Evolutionary conservation across 805 yeast species (phyloP), one percentile per base, ranked within the genome.

Genomic region (Candida anglica): DNA sequence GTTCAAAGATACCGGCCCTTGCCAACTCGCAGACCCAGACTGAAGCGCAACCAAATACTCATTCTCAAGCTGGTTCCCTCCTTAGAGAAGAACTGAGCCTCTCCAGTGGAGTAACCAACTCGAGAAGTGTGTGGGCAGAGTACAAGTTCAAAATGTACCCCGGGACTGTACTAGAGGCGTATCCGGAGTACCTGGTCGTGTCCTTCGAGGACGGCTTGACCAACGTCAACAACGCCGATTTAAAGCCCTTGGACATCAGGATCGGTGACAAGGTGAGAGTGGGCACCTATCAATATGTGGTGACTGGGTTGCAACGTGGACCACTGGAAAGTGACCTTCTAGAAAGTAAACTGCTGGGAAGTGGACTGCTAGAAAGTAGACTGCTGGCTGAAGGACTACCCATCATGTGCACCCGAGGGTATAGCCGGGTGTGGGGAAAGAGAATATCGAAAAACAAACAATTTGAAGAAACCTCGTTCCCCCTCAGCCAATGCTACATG

Each of bases 341-440:
- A n/a, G n/a, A n/a, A n/a, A n/a, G n/a, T n/a, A n/a, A n/a, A n/a
- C n/a, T n/a, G n/a, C n/a, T n/a, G n/a, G n/a, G n/a, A n/a, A n/a
- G n/a, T n/a, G n/a, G n/a, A n/a, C n/a, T n/a, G n/a, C n/a, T n/a
- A n/a, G n/a, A n/a, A n/a, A n/a, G n/a, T n/a, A n/a, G n/a, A n/a
- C n/a, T n/a, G n/a, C n/a, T n/a, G n/a, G n/a, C n/a, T n/a, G n/a
- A n/a, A n/a, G n/a, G n/a, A n/a, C n/a, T n/a, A n/a, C n/a, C n/a
- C n/a, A n/a, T n/a, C n/a, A n/a, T n/a, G n/a, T 81, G 87, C 48
- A 63, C 77, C 37, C 59, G 87, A 42, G 88, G 88, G 0, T 81
- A 62, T 46, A 78, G 79, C 47, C 58, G 66, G 0, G 71, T 77
- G 2, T 56, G 59, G 40, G 53, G 66, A 5, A 59, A 47, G 39